A percentile compares a stretch with the other conserved stretches of the same genome.
Evolutionary conservation across 1,284 basidiomycete species (phyloP).

Genomic region (Hemileia vastatrix): DNA sequence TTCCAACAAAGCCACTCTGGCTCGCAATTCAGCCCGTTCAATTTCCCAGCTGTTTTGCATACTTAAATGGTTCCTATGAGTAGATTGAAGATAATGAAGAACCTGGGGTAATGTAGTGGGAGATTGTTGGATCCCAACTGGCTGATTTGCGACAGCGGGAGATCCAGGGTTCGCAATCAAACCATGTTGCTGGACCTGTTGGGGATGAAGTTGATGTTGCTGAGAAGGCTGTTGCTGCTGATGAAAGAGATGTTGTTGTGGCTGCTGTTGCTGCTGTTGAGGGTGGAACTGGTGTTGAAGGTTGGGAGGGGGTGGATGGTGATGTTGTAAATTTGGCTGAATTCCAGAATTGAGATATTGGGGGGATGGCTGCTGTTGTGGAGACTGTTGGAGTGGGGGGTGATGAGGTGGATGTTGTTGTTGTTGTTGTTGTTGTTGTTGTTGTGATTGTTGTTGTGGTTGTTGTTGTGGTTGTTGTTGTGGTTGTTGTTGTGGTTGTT

Average conservation of each 20-base stretch:
- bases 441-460: constrained; percentile 2
- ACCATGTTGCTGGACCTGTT: constrained; percentile 54
- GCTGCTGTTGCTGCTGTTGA: constrained; percentile 47
- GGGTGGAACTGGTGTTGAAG: constrained; percentile 27
- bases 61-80: constrained; percentile 84
- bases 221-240: constrained; percentile 53
- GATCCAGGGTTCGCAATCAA: constrained; percentile 55
- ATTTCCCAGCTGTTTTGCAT: constrained; percentile 99
- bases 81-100: constrained; percentile 92
- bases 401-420: constrained; percentile 1
- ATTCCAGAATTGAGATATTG: too few relatives aligned
- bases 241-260: constrained; percentile 49
- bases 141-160: constrained; percentile 52
- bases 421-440: not conserved
- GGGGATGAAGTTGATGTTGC: constrained; percentile 23
- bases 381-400: not conserved
- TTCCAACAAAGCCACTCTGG: constrained; percentile 92
- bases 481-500: constrained; percentile 3
- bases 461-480: constrained; percentile 10
- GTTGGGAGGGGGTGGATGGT: not conserved
- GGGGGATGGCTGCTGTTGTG: constrained; percentile 12
- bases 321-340: constrained; percentile 5
- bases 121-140: constrained; percentile 17
- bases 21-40: constrained; percentile 97
- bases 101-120: constrained; percentile 70